These are phyloP conservation scores for Thelephora ganbajun DNA, from an alignment of 768 basidiomycete genomes.

Conservation along the genomic window DNA sequence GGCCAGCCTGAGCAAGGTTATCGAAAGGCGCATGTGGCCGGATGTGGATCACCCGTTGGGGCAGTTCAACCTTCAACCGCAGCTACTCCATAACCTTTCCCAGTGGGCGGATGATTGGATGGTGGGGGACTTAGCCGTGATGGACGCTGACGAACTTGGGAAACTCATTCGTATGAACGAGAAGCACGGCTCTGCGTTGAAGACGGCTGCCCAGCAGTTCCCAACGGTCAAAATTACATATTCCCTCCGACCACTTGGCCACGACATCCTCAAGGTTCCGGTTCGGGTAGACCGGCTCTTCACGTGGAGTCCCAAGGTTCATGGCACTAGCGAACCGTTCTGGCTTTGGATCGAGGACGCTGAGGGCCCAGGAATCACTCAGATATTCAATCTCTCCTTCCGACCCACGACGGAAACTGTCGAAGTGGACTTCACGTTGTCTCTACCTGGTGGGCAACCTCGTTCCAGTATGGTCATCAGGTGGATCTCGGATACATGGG, in stretches of 20 bases:
- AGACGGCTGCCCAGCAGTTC: slow-evolving; percentile 72
- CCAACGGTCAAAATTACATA: slow-evolving; percentile 57
- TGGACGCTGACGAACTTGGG: slow-evolving; percentile 59
- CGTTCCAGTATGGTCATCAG: slow-evolving; percentile 62
- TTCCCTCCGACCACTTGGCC: slow-evolving; percentile 66
- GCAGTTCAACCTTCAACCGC: slow-evolving; percentile 65
- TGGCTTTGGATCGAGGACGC: slow-evolving; percentile 94
- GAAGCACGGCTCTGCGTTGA: slow-evolving; percentile 64
- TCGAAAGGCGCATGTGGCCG: slow-evolving; percentile 89
- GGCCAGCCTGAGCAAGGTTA: slow-evolving; percentile 84
- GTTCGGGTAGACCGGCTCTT: slow-evolving; percentile 55
- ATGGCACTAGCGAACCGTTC: slow-evolving; percentile 73
- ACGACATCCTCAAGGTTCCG: slow-evolving; percentile 69
- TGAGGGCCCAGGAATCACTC: slow-evolving; percentile 68
- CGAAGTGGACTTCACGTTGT: slow-evolving; percentile 67
- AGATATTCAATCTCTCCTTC: slow-evolving; percentile 60
- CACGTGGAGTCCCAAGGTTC: slow-evolving; percentile 65
- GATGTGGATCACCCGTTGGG: slow-evolving; percentile 74
- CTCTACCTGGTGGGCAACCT: slow-evolving; percentile 42
- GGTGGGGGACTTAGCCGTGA: slow-evolving; percentile 53
- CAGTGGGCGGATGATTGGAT: slow-evolving; percentile 73
- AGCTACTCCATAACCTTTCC: slow-evolving; percentile 66
- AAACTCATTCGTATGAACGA: slow-evolving; percentile 78
- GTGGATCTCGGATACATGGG: slow-evolving; percentile 83
- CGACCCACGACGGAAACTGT: slow-evolving; percentile 47